phyloP scores from a whole-genome alignment of 108 stramenopile species.

The Aureococcus anophagefferens region DNA sequence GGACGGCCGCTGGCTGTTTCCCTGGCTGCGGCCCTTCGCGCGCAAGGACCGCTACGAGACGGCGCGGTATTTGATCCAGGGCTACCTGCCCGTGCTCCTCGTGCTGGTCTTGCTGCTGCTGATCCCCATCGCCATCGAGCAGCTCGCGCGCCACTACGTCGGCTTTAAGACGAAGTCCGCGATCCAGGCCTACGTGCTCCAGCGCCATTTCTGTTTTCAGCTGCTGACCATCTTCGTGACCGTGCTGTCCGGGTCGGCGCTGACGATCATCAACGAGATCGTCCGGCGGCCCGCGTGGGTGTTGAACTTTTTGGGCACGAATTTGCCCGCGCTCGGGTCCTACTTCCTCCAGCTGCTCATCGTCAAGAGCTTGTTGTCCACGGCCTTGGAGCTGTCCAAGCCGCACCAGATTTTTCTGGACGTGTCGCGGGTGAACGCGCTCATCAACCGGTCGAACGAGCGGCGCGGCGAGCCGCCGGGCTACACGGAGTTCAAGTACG shows the following conservation, averaged over 20 bases:
- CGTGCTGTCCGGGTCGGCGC: conserved; percentile 68
- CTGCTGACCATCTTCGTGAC: conserved; percentile 75
- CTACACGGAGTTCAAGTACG: not conserved
- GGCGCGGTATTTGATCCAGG: conserved; percentile 39
- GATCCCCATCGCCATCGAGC: conserved; percentile 65
- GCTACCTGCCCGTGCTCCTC: conserved; percentile 79
- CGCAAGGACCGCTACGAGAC: not conserved
- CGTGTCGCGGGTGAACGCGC: too few species aligned
- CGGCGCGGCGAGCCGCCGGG: too few species aligned
- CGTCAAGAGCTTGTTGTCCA: not conserved
- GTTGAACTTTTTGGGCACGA: conserved; percentile 56
- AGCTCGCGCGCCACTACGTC: conserved; percentile 60
- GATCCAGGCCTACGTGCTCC: conserved; percentile 65
- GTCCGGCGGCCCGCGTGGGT: conserved; percentile 62
- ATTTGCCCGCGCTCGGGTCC: conserved; percentile 48
- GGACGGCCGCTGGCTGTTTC: too few species aligned
- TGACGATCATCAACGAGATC: conserved; percentile 60
- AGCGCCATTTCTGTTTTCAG: conserved; percentile 78
- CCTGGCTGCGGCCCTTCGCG: not conserved
- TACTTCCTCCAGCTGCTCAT: conserved; percentile 13
- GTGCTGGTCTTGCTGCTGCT: conserved; percentile 60
- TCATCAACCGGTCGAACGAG: too few species aligned
- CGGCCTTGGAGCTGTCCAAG: not conserved
- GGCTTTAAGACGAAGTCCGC: conserved; percentile 63
- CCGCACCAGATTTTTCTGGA: too few species aligned